These are phyloP conservation scores for Trypanosoma platydactyli DNA, from an alignment of 208 protist genomes.

Conservation along the genomic window DNA sequence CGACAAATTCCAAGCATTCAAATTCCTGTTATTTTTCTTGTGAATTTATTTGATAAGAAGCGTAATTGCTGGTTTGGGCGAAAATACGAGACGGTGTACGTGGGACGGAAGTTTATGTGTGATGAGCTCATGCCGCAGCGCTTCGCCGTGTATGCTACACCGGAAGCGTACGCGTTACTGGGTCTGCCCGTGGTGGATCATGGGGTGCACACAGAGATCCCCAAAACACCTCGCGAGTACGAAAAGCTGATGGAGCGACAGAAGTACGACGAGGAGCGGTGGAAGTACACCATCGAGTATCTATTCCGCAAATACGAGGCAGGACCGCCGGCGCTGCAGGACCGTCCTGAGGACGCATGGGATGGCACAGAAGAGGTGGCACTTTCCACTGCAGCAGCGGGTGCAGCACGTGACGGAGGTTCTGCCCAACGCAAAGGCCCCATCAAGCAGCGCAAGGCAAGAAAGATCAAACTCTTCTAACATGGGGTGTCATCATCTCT, in stretches of 20 bases:
- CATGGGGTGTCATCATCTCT: background rate
- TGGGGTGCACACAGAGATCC: slow-evolving; percentile 78
- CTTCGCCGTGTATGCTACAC: slow-evolving; percentile 87
- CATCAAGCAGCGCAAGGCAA: slow-evolving; percentile 86
- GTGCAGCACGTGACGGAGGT: slow-evolving; percentile 39
- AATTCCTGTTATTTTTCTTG: slow-evolving; percentile 86
- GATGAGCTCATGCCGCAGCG: slow-evolving; percentile 85
- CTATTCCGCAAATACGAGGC: slow-evolving; percentile 86
- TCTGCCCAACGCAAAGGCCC: slow-evolving; percentile 64
- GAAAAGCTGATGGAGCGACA: slow-evolving; percentile 85
- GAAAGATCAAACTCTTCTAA: slow-evolving; percentile 90
- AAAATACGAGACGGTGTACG: slow-evolving; percentile 88
- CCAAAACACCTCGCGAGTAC: slow-evolving; percentile 75
- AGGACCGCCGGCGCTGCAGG: slow-evolving; percentile 78
- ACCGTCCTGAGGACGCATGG: slow-evolving; percentile 66
- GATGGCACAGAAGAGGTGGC: slow-evolving; percentile 66
- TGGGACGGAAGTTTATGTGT: slow-evolving; percentile 56
- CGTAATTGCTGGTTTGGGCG: slow-evolving; percentile 69
- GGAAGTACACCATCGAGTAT: slow-evolving; percentile 90
- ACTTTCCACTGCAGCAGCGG: slow-evolving; percentile 20
- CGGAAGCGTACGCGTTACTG: slow-evolving; percentile 80
- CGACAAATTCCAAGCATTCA: slow-evolving; percentile 65
- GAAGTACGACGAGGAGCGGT: slow-evolving; percentile 86
- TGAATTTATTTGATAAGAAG: slow-evolving; percentile 78
- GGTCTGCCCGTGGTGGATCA: slow-evolving; percentile 80